Evolutionary conservation across 2,329 filamentous ascomycete species (phyloP).

Genomic region (Leptographium procerum): DNA sequence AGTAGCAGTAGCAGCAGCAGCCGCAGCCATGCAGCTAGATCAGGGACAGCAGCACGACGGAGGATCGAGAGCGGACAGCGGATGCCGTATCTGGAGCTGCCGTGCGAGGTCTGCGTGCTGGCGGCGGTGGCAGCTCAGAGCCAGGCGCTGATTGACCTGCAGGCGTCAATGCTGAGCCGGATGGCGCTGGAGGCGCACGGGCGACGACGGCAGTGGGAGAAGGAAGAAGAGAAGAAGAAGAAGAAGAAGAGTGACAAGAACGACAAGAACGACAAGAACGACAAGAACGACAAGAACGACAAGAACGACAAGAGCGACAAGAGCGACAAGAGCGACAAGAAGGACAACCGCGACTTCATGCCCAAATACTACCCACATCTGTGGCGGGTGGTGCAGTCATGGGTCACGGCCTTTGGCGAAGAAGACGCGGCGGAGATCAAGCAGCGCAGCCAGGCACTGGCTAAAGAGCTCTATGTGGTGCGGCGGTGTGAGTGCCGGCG

Average conservation of each 20-base stretch:
- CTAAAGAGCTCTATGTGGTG: background rate
- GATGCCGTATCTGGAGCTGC: conserved; percentile 10
- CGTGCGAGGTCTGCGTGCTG: conserved; percentile 44
- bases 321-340: background rate
- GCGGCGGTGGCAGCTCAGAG: conserved; percentile 33
- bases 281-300: background rate
- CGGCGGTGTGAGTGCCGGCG: conserved; percentile 9
- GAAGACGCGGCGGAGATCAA: conserved; percentile 3
- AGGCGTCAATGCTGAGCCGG: conserved; percentile 30
- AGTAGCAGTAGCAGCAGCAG: background rate
- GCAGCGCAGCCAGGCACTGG: background rate
- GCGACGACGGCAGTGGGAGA: background rate
- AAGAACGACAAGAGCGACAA: too few relatives aligned
- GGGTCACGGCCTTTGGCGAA: conserved; percentile 23
- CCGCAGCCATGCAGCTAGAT: too few relatives aligned
- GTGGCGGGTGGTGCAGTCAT: conserved; percentile 28
- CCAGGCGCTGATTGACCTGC: conserved; percentile 31
- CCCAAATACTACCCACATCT: conserved; percentile 24
- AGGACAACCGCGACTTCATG: background rate
- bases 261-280: background rate
- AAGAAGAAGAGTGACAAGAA: background rate
- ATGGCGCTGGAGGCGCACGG: conserved; percentile 10
- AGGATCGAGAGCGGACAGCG: background rate
- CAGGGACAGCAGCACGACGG: too few relatives aligned
- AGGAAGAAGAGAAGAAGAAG: background rate